Conservation (phyloP, 2,329 filamentous ascomycete genomes). For the Trichoderma arundinaceum region DNA sequence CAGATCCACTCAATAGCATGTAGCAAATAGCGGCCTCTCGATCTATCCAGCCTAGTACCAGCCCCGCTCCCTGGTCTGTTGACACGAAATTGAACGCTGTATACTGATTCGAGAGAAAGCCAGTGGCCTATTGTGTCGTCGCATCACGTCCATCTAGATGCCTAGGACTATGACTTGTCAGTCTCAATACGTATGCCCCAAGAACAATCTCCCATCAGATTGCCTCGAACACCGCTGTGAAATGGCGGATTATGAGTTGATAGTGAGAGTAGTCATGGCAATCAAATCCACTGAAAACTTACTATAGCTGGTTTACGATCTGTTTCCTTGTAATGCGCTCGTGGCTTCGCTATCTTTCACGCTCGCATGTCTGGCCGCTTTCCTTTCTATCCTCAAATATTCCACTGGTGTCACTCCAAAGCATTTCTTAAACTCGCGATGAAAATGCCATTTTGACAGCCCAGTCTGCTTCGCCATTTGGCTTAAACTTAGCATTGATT, state of each 20-base stretch:
- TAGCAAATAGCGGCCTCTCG: too few relatives aligned
- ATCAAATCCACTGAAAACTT: neutral
- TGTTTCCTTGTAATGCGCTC: too few relatives aligned
- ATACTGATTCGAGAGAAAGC: neutral
- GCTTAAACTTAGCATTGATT: conserved; percentile 45
- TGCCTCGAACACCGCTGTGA: neutral
- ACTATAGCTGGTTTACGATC: neutral
- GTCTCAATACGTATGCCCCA: too few relatives aligned
- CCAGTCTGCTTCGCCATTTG: conserved; percentile 57
- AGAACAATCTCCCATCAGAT: neutral
- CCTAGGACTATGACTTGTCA: neutral
- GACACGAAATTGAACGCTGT: too few relatives aligned
- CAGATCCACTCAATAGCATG: neutral
- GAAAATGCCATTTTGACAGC: conserved; percentile 63
- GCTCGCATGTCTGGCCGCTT: neutral
- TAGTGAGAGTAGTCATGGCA: too few relatives aligned
- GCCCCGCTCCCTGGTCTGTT: too few relatives aligned
- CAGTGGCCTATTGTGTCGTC: neutral
- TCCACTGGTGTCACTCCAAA: conserved; percentile 55
- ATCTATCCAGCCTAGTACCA: neutral
- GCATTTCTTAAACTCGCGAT: conserved; percentile 62
- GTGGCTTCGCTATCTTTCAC: neutral
- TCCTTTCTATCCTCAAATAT: conserved; percentile 34
- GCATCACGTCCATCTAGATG: neutral
- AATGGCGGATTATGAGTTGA: too few relatives aligned